A percentile compares a stretch with the other conserved stretches of the same genome.
These are phyloP conservation scores for Beauveria pseudobassiana DNA, from an alignment of 2,329 filamentous ascomycete genomes.

Conservation along the genomic window DNA sequence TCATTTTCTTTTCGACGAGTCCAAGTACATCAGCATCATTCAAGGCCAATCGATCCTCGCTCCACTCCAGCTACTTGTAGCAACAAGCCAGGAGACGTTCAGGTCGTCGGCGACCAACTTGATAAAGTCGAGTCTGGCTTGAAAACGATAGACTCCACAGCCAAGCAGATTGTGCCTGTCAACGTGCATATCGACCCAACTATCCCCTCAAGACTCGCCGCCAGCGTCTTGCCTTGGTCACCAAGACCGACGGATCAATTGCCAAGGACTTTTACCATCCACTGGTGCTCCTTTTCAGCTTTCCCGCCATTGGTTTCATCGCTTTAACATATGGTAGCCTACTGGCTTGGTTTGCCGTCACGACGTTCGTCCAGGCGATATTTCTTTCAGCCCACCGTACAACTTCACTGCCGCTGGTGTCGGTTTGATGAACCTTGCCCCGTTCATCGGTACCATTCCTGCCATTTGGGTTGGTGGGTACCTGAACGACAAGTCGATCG, in stretches of 20 bases:
- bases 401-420: slow-evolving; percentile 19
- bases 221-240: slow-evolving; percentile 18
- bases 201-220: slow-evolving; percentile 14
- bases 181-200: slow-evolving; percentile 12
- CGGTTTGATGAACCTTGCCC: slow-evolving; percentile 21
- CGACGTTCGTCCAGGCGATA: slow-evolving; percentile 12
- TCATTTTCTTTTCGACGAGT: slow-evolving; percentile 30
- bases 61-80: not conserved
- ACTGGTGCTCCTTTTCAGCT: slow-evolving; percentile 11
- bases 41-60: not conserved
- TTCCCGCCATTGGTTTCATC: slow-evolving; percentile 29
- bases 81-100: not conserved
- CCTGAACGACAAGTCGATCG: slow-evolving; percentile 29
- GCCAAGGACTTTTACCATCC: slow-evolving; percentile 12
- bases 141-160: not conserved
- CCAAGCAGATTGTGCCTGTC: not conserved
- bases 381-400: slow-evolving; percentile 24
- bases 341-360: slow-evolving; percentile 27
- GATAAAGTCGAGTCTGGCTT: not conserved
- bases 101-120: slow-evolving; percentile 7
- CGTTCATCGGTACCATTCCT: slow-evolving; percentile 30
- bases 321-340: slow-evolving; percentile 32
- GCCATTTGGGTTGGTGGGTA: slow-evolving; percentile 29
- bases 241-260: slow-evolving; percentile 14
- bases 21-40: slow-evolving; percentile 16